Evolutionary conservation across 2,329 filamentous ascomycete genomes (phyloP).

Genomic region (Fusarium algeriense): DNA sequence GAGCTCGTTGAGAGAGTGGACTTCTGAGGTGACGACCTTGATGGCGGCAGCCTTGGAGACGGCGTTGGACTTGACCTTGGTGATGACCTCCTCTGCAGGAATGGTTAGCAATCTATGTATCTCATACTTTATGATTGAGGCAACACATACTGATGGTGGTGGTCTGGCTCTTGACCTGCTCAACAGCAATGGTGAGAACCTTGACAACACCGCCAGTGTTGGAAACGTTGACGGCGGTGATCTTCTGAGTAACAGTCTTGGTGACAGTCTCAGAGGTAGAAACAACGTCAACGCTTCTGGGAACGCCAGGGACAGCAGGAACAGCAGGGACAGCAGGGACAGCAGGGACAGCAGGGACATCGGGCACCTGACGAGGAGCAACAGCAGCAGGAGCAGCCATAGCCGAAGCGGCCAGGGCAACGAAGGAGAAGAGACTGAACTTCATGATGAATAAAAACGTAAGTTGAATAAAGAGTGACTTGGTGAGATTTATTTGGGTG

Average conservation of each 20-base stretch:
- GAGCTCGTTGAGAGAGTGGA: slow-evolving; percentile 20
- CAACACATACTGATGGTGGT: slow-evolving; percentile 16
- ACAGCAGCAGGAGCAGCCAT: slow-evolving; percentile 13
- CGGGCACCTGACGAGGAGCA: neutral
- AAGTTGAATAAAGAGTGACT: slow-evolving; percentile 26
- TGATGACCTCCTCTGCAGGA: slow-evolving; percentile 7
- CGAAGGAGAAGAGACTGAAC: slow-evolving; percentile 29
- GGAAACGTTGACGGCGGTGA: slow-evolving; percentile 8
- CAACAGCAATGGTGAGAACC: slow-evolving; percentile 22
- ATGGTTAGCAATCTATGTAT: neutral
- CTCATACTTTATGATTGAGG: fast-evolving
- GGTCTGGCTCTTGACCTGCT: slow-evolving; percentile 17
- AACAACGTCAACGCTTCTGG: neutral
- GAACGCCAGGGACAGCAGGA: no score
- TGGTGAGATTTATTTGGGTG: slow-evolving; percentile 11
- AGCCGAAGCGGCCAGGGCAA: slow-evolving; percentile 16
- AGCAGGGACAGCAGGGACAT: neutral
- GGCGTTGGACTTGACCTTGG: slow-evolving; percentile 16
- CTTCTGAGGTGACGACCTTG: neutral
- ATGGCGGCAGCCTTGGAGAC: slow-evolving; percentile 21
- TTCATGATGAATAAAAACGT: slow-evolving; percentile 17
- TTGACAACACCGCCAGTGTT: slow-evolving; percentile 26
- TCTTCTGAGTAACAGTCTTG: slow-evolving; percentile 33
- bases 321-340: slow-evolving; percentile 1
- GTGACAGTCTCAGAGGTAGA: slow-evolving; percentile 9